Conservation (phyloP, 1,284 basidiomycete genomes). For the Ceratobasidium sp. region DNA sequence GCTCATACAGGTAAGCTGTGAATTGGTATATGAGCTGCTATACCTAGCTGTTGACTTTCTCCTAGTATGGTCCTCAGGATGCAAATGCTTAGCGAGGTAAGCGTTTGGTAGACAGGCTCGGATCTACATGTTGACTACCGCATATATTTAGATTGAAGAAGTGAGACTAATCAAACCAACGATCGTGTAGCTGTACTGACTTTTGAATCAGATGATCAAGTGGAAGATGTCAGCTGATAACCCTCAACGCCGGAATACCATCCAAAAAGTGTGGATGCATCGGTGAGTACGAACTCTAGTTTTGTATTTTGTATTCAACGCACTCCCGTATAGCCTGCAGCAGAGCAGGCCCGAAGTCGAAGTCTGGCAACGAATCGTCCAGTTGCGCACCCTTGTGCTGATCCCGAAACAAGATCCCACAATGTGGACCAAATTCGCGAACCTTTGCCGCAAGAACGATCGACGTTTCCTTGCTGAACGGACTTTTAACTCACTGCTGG, state of each 20-base stretch:
- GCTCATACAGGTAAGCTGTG: constrained; percentile 58
- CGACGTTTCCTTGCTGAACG: constrained; percentile 92
- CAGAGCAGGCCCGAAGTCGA: constrained; percentile 99
- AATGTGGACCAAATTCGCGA: constrained; percentile 97
- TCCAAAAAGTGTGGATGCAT: constrained; percentile 34
- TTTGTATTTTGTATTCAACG: background rate
- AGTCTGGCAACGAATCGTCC: constrained; percentile 97
- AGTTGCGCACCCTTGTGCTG: constrained; percentile 93
- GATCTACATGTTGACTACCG: background rate
- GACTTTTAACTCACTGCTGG: constrained; percentile 86
- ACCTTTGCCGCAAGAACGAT: constrained; percentile 86
- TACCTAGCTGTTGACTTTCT: background rate
- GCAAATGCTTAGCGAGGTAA: constrained; percentile 57
- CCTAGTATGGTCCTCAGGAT: constrained; percentile 58
- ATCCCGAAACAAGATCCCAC: constrained; percentile 93
- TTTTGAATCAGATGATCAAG: constrained; percentile 18
- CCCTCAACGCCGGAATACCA: constrained; percentile 18
- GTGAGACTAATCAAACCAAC: background rate
- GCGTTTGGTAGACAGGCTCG: background rate
- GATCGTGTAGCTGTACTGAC: too few relatives aligned
- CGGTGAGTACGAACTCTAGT: background rate
- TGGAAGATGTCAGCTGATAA: constrained; percentile 23
- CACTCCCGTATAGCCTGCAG: constrained; percentile 65
- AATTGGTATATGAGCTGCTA: constrained; percentile 1
- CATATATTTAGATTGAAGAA: constrained; percentile 11